Percentiles rank a stretch among this genome's conserved stretches.
Evolutionary conservation across 495 filamentous ascomycete species (phyloP).

Genomic region (Penicillium pulvis): DNA sequence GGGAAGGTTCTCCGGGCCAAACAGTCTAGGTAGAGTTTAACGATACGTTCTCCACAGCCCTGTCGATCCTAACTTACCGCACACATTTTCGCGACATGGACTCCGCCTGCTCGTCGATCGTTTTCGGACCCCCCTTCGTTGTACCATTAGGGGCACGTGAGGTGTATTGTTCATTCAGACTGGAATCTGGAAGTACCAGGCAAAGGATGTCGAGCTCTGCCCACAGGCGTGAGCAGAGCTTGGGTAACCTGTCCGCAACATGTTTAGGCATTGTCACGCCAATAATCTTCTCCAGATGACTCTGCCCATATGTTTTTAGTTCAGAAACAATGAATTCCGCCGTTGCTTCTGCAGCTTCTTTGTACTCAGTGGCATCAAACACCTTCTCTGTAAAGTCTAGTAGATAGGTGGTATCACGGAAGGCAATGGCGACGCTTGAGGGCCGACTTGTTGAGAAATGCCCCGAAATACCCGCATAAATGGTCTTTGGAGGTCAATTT

Average conservation of each 20-base stretch:
- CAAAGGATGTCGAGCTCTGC: constrained; percentile 75
- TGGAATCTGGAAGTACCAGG: constrained; percentile 51
- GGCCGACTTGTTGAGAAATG: constrained; percentile 50
- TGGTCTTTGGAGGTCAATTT: constrained; percentile 46
- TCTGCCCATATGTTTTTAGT: constrained; percentile 58
- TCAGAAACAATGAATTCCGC: constrained; percentile 53
- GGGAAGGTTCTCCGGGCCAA: constrained; percentile 74
- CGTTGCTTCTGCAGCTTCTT: constrained; percentile 43
- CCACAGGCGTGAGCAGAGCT: constrained; percentile 76
- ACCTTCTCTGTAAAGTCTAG: constrained; percentile 71
- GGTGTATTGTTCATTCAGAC: constrained; percentile 23
- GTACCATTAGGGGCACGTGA: constrained; percentile 7
- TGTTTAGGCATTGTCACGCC: constrained; percentile 48
- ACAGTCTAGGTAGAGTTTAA: constrained; percentile 55
- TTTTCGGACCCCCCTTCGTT: constrained; percentile 49
- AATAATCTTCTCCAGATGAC: constrained; percentile 67
- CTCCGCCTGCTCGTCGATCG: constrained; percentile 82
- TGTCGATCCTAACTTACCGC: constrained; percentile 47
- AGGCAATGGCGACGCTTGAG: constrained; percentile 63
- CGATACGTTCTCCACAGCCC: background rate
- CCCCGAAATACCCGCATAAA: constrained; percentile 65
- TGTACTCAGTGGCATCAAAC: constrained; percentile 32
- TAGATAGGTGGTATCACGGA: constrained; percentile 78
- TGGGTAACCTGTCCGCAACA: constrained; percentile 55
- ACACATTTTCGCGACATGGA: constrained; percentile 83